Conservation (phyloP, 768 basidiomycete species). For the Suillus occidentalis region DNA sequence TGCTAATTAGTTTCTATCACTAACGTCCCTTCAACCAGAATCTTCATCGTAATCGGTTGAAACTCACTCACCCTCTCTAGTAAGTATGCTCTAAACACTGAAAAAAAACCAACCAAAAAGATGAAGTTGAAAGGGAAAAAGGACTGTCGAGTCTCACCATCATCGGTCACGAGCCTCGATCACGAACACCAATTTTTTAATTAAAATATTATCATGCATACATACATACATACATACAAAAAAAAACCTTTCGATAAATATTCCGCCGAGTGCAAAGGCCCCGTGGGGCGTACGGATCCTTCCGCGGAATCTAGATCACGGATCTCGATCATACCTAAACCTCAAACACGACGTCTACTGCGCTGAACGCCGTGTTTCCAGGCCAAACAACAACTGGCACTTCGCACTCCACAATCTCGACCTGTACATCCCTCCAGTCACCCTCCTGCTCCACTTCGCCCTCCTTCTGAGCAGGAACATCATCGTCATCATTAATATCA, state of each 20-base stretch:
- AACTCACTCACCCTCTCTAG: background rate
- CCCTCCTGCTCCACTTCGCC: conserved; percentile 51
- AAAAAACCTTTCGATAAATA: background rate
- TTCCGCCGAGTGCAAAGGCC: background rate
- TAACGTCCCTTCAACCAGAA: background rate
- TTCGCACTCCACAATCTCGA: conserved; percentile 93
- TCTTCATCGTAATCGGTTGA: background rate
- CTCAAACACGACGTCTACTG: conserved; percentile 76
- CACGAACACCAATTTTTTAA: background rate
- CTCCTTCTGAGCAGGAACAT: conserved; percentile 39
- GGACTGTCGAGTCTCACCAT: background rate
- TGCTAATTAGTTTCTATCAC: conserved; percentile 1
- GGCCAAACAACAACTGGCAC: conserved; percentile 88
- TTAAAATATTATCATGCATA: background rate
- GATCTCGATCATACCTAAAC: conserved; percentile 37
- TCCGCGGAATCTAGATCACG: conserved; percentile 3
- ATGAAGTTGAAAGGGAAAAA: background rate
- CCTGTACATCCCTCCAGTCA: conserved; percentile 64
- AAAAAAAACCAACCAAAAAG: background rate
- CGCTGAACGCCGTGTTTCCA: conserved; percentile 84
- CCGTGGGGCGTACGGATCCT: background rate
- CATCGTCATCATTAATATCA: conserved; percentile 32
- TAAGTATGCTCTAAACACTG: background rate
- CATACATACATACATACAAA: background rate
- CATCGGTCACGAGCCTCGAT: background rate